These are phyloP conservation scores for Fusarium sp. DNA, from an alignment of 2,329 filamentous ascomycete species.

Conservation along the genomic window DNA sequence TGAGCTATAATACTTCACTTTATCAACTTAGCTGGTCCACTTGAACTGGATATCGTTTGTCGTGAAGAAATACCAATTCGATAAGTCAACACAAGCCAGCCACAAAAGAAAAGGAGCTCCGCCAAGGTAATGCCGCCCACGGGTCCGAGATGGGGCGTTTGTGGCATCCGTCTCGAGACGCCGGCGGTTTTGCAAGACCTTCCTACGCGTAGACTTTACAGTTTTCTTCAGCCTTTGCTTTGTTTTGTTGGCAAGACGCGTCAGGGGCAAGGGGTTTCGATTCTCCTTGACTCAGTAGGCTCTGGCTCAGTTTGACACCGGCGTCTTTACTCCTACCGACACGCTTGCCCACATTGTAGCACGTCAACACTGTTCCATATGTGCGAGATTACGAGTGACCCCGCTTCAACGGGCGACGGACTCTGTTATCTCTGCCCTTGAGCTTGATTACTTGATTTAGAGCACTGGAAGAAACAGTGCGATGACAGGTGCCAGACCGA, in stretches of 20 bases:
- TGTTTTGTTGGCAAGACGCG: constrained; percentile 23
- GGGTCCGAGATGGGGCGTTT: constrained; percentile 1
- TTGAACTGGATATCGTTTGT: constrained; percentile 11
- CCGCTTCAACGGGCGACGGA: constrained; percentile 34
- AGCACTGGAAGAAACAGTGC: constrained; percentile 7
- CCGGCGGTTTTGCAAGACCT: constrained; percentile 28
- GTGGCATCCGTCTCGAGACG: constrained; percentile 18
- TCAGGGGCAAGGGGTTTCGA: constrained; percentile 16
- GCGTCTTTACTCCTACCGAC: constrained; percentile 6
- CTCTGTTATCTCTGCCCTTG: constrained; percentile 23
- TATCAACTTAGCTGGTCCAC: constrained; percentile 24
- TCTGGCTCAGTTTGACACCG: constrained; percentile 5
- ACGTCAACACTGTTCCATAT: constrained; percentile 14
- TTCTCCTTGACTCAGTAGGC: constrained; percentile 12
- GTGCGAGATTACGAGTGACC: constrained; percentile 21
- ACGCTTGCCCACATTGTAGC: constrained; percentile 17
- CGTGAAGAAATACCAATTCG: constrained; percentile 10
- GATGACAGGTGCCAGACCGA: constrained; percentile 31
- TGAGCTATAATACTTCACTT: background rate
- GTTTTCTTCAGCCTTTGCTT: constrained; percentile 13
- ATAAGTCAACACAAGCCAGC: background rate
- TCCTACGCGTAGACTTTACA: background rate
- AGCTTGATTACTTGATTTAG: background rate
- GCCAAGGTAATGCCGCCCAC: constrained; percentile 16
- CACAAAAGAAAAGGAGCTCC: constrained; percentile 1